Conservation (phyloP, 345 rosid genomes). For the Pelargonium nanum region DNA sequence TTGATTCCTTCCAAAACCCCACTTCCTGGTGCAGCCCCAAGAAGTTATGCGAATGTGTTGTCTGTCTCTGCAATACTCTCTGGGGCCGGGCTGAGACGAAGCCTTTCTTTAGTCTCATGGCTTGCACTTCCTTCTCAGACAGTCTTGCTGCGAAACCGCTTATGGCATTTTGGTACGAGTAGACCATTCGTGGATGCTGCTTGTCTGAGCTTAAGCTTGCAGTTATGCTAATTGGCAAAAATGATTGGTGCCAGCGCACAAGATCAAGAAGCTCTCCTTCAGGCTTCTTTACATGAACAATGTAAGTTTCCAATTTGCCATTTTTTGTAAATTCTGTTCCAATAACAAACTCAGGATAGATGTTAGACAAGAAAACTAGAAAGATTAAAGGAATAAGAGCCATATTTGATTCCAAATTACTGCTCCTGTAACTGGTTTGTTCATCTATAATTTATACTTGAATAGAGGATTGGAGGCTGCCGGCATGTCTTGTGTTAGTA, state of each 20-base stretch:
- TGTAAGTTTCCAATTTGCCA: slow-evolving; percentile 17
- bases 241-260: slow-evolving; percentile 19
- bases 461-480: no score
- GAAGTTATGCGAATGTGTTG: slow-evolving; percentile 42
- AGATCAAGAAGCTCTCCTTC: slow-evolving; percentile 12
- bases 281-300: slow-evolving; percentile 17
- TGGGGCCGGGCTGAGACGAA: slow-evolving; percentile 26
- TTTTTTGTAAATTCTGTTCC: neutral
- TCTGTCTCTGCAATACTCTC: slow-evolving; percentile 24
- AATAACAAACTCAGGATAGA: neutral
- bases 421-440: no score
- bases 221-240: slow-evolving; percentile 12
- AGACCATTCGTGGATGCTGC: slow-evolving; percentile 20
- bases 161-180: slow-evolving; percentile 26
- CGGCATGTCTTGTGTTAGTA: no score
- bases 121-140: slow-evolving; percentile 31
- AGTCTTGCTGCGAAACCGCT: slow-evolving; percentile 50
- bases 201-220: slow-evolving; percentile 3
- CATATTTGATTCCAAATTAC: no score
- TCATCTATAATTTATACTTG: no score
- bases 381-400: neutral
- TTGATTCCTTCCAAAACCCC: slow-evolving; percentile 34
- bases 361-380: neutral
- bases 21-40: slow-evolving; percentile 30
- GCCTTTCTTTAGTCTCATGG: slow-evolving; percentile 30